phyloP scores from a whole-genome alignment of 805 yeast genomes.

The Kuraishia ogatae region DNA sequence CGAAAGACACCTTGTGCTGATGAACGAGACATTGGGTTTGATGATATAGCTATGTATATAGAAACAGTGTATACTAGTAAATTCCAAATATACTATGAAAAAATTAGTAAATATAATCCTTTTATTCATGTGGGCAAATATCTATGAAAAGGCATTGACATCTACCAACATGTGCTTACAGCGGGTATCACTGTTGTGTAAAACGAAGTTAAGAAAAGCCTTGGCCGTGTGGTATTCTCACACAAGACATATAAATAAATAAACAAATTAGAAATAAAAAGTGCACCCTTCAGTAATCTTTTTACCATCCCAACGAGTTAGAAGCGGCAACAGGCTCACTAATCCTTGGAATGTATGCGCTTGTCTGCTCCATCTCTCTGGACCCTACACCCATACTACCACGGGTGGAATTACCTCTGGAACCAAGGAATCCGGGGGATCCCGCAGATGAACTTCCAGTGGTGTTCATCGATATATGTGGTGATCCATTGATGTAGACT shows the following conservation, averaged over 20 bases:
- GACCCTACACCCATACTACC: background rate
- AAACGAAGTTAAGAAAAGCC: background rate
- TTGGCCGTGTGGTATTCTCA: background rate
- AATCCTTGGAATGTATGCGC: slow-evolving; percentile 33
- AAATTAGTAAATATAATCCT: background rate
- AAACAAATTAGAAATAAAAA: background rate
- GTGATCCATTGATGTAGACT: background rate
- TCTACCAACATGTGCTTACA: background rate
- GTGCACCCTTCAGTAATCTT: background rate
- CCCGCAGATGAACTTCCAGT: background rate
- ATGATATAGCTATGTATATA: background rate
- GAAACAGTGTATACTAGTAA: no score
- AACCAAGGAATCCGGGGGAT: background rate
- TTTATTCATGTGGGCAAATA: background rate
- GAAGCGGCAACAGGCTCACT: slow-evolving; percentile 64
- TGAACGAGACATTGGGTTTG: slow-evolving; percentile 2
- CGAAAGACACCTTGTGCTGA: slow-evolving; percentile 1
- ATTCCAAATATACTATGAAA: background rate
- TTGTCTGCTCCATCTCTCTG: slow-evolving; percentile 16
- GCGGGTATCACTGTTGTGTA: background rate
- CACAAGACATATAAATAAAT: background rate
- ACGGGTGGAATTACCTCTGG: background rate
- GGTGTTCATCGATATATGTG: background rate
- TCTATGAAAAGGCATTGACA: background rate
- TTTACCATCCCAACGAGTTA: slow-evolving; percentile 65